phyloP scores from a whole-genome alignment of 2,329 filamentous ascomycete species.

The Tricladium varicosporioides region DNA sequence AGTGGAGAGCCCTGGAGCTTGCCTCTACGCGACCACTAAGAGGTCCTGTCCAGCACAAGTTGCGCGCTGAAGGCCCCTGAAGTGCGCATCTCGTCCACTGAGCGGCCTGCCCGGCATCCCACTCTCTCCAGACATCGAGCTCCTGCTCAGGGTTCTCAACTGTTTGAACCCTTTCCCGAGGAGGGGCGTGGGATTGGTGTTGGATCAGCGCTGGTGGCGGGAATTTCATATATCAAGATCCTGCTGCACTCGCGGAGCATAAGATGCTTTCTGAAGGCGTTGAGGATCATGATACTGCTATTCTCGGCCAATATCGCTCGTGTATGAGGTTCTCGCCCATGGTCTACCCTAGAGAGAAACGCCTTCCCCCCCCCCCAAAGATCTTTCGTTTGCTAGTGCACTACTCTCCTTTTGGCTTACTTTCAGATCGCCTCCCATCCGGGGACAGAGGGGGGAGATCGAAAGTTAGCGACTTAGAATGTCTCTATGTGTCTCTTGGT shows the following conservation, averaged over 20 bases:
- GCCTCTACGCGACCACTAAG: neutral
- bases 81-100: conserved; percentile 8
- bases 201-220: no score
- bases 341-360: conserved; percentile 16
- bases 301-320: neutral
- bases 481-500: conserved; percentile 1
- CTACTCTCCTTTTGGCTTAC: conserved; percentile 24
- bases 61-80: conserved; percentile 4
- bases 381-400: conserved; percentile 20
- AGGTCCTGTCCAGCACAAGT: neutral
- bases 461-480: neutral
- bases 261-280: neutral
- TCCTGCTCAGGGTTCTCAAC: no score
- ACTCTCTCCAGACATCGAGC: neutral
- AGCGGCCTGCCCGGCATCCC: neutral
- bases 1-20: conserved; percentile 4
- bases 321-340: conserved; percentile 6
- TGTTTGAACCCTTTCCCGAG: neutral
- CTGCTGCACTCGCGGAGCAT: neutral
- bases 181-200: neutral
- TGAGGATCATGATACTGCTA: neutral
- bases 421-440: conserved; percentile 8
- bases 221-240: neutral
- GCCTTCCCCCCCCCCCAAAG: conserved; percentile 3
- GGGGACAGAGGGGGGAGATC: neutral